Base-by-base conservation (phyloP, 306 rosid genomes). In the Pyrus betulifolia region DNA sequence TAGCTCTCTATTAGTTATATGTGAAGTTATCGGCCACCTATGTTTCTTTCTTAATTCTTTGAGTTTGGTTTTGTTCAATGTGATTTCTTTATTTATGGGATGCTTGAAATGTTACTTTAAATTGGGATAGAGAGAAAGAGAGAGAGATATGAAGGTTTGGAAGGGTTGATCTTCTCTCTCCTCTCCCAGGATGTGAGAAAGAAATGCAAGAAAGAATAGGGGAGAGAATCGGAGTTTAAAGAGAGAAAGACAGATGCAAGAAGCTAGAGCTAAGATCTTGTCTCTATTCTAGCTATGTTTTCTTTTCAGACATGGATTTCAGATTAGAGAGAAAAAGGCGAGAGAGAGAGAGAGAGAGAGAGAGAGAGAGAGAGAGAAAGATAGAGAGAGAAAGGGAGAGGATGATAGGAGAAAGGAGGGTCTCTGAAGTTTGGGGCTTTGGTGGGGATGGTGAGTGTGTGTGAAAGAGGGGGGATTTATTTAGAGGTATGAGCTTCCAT, bases 401-500 rank as follows among this genome's bases (percentile, higher is more conserved):
- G 55, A 49, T 49, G 55, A 49, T 49, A 49, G 21, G 21, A 49
- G 21, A 49, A 15, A 15, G 55, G 21, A 49, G 55, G 23, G 33
- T 40, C 22, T 64, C n/a, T 31, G 44, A 64, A 64, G 69, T 31
- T 64, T 64, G 42, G 69, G 69, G 13, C 22, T 23, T 81, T 54
- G 64, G 67, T 83, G 78, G 72, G 76, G 77, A 35, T 25, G 49
- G 76, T 25, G 80, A 77, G 74, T 33, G 67, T 42, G 51, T 42
- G 64, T 8, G 62, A 57, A 25, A 57, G 58, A 6, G 71, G 61
- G 71, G 85, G 76, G 65, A 31, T 86, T 63, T 76, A 82, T 77
- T 74, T 77, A 85, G 83, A 90, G 89, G 93, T 70, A 23, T 35
- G 86, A 90, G 85, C 94, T 81, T 74, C 67, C 85, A 77, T 90